A percentile compares a stretch with the other conserved stretches of the same genome.
These are phyloP conservation scores for Deinandra increscens DNA, from an alignment of 129 eudicot species.

Conservation along the genomic window DNA sequence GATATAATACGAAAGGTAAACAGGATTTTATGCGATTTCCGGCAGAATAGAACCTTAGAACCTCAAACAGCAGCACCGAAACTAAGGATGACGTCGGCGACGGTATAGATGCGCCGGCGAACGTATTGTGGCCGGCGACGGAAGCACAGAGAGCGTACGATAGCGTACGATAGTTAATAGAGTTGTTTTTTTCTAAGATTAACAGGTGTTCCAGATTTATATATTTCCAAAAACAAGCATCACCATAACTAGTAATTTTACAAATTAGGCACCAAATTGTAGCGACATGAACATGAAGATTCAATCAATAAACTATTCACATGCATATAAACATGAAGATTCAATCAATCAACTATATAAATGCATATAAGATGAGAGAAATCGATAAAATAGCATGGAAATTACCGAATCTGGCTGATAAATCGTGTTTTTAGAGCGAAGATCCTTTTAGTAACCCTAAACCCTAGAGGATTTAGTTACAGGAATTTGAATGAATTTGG, in stretches of 20 bases:
- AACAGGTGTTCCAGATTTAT: neutral
- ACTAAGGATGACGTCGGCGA: neutral
- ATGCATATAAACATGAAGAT: conserved; percentile 7
- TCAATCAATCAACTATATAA: neutral
- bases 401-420: conserved; percentile 19
- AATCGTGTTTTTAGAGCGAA: neutral
- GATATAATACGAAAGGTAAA: neutral
- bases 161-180: neutral
- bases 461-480: conserved; percentile 16
- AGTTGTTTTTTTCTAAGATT: neutral
- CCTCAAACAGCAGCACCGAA: neutral
- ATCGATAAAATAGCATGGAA: neutral
- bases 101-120: neutral
- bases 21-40: no score
- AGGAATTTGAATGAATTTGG: neutral
- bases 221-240: neutral
- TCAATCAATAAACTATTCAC: neutral
- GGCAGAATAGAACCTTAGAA: no score
- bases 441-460: conserved; percentile 18
- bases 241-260: neutral
- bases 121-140: no score
- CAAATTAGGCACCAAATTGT: conserved; percentile 2
- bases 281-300: no score
- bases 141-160: neutral
- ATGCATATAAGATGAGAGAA: conserved; percentile 7